Base-by-base conservation (phyloP, 192 early-diverging fungal species). In the Coemansia sp. region DNA sequence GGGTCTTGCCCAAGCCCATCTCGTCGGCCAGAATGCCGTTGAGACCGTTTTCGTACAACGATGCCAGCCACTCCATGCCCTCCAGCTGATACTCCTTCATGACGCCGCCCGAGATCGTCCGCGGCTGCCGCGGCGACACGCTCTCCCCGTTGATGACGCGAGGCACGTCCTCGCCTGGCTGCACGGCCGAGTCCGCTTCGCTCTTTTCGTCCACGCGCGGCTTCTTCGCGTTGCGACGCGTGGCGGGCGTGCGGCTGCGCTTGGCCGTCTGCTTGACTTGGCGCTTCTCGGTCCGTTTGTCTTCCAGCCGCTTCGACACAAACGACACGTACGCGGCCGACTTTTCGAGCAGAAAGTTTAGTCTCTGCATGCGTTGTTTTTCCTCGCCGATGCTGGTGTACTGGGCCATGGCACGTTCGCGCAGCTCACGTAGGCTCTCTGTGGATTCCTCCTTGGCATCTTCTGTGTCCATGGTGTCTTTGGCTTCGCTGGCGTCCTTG, bases 21-120 rank as follows among this genome's bases (percentile, higher is more conserved):
- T 95, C 92, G 71, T 97, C 96, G 7, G 91, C 94, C 37, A 97
- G 64, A 60, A 97, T 97, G 16, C 96, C 96, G 53, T 96, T 97
- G 15, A 97, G 67, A 11, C 96, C 94, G 68, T 96, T 96, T 50
- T 96, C 93, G 77, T 92, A 98, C 5, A 98, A 77, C 62, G 85
- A 90, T 42, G 91, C 87, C 56, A 98, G 70, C 96, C 96, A 98
- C 65, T 96, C 93, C 56, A 96, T 84, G 46, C 96, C 96, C 2
- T 88, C 89, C 40, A 96, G 64, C 71, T 98, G 96, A 74, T 97
- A 97, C 38, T 96, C 91, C 18, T 91, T 84, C 73, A 98, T 80
- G 16, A 89, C 68, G 28, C 94, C 94, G 52, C 92, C 93, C 9
- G 80, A 85, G 6, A 98, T 82, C 40, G 91, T 67, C 28, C 71